A percentile compares a stretch with the other conserved stretches of the same genome.
These are phyloP conservation scores for Scheffersomyces insectosa DNA, from an alignment of 1,139 yeast species.

Conservation along the genomic window DNA sequence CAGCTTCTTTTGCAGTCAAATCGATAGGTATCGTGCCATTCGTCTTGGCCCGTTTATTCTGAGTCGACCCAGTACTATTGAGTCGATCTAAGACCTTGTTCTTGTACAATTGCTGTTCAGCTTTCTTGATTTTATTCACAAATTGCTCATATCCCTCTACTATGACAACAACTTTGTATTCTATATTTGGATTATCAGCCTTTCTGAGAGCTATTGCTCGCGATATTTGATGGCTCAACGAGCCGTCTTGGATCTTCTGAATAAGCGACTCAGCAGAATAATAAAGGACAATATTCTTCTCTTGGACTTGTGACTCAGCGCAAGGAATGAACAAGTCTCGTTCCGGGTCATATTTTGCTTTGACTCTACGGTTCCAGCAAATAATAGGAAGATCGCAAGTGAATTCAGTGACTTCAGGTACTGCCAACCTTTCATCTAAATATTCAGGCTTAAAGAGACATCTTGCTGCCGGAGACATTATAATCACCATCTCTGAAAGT, in stretches of 20 bases:
- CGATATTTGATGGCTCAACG: constrained; percentile 18
- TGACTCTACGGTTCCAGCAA: constrained; percentile 36
- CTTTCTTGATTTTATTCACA: constrained; percentile 40
- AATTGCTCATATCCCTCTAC: constrained; percentile 51
- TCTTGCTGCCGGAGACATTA: constrained; percentile 23
- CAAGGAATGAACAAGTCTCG: constrained; percentile 59
- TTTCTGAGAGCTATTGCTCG: constrained; percentile 19
- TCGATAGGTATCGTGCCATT: constrained; percentile 7
- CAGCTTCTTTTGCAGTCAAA: constrained; percentile 41
- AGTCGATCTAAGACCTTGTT: constrained; percentile 34
- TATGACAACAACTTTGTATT: constrained; percentile 38
- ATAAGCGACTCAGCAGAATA: constrained; percentile 50
- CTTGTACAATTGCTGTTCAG: constrained; percentile 48
- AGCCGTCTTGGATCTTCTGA: constrained; percentile 28
- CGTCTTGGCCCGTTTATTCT: constrained; percentile 1
- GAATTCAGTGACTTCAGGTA: constrained; percentile 12
- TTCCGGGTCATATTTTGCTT: constrained; percentile 42
- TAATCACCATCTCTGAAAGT: constrained; percentile 49
- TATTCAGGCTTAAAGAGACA: constrained; percentile 14
- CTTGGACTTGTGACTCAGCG: constrained; percentile 37
- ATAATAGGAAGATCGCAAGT: constrained; percentile 28
- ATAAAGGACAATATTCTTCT: constrained; percentile 43
- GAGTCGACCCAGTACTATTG: constrained; percentile 7
- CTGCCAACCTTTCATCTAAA: constrained; percentile 11
- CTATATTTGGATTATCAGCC: constrained; percentile 8